phyloP scores from a whole-genome alignment of 1,284 basidiomycete species.

The Tetrapyrgos nigripes region DNA sequence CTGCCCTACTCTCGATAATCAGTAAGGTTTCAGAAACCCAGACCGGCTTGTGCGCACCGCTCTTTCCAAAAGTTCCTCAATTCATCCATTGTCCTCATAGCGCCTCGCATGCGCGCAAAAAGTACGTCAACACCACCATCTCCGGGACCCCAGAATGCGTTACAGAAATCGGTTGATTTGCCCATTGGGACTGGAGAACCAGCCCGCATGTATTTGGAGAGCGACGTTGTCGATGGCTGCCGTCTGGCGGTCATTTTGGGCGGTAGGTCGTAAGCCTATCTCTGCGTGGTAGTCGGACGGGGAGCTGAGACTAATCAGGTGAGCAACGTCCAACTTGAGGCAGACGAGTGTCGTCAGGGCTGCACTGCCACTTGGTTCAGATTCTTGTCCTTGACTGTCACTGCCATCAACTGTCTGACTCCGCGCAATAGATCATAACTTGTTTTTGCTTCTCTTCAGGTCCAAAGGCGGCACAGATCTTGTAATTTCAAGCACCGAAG shows the following conservation, averaged over 20 bases:
- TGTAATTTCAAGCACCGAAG: too few species aligned
- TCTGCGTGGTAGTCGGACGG: not conserved
- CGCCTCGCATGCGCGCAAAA: conserved; percentile 87
- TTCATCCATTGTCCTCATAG: conserved; percentile 89
- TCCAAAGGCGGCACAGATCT: too few species aligned
- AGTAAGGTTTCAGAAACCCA: not conserved
- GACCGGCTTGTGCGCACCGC: conserved; percentile 55
- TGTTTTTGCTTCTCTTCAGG: too few species aligned
- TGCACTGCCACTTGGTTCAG: not conserved
- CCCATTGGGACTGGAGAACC: conserved; percentile 51
- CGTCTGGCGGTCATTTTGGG: conserved; percentile 62
- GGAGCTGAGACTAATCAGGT: not conserved
- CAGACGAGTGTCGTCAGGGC: not conserved
- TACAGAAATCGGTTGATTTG: conserved; percentile 87
- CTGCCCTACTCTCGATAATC: conserved; percentile 54
- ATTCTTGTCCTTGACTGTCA: not conserved
- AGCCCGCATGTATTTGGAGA: conserved; percentile 68
- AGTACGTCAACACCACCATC: conserved; percentile 93
- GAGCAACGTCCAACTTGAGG: not conserved
- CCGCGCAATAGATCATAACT: not conserved
- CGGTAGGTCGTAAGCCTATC: not conserved
- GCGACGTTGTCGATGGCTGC: conserved; percentile 77
- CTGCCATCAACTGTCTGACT: not conserved
- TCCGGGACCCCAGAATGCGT: conserved; percentile 91
- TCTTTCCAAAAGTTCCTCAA: conserved; percentile 89